Conservation (phyloP, 129 eudicot species). For the Erigeron canadensis region DNA sequence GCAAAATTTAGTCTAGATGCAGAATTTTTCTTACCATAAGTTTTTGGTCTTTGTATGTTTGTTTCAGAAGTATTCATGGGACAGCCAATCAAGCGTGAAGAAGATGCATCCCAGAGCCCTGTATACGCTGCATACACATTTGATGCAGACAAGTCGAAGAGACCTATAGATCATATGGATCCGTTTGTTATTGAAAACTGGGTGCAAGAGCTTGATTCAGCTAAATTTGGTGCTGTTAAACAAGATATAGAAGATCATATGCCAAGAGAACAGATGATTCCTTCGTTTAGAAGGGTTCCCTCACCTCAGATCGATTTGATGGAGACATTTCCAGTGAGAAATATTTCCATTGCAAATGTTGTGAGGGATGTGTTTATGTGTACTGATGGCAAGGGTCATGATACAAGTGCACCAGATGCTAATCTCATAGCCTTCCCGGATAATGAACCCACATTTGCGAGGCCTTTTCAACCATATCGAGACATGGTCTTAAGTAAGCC, state of each 20-base stretch:
- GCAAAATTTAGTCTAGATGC: too few species aligned
- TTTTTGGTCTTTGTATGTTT: background rate
- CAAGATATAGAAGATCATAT: background rate
- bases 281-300: background rate
- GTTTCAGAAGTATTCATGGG: constrained; percentile 1
- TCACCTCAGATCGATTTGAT: background rate
- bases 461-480: constrained; percentile 11
- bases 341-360: background rate
- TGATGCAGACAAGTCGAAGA: background rate
- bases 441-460: background rate
- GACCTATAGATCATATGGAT: background rate
- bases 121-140: background rate
- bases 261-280: background rate
- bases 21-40: background rate
- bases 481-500: background rate
- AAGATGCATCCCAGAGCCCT: background rate
- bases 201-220: background rate
- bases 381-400: constrained; percentile 9
- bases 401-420: constrained; percentile 1
- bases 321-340: background rate
- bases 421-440: background rate
- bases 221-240: background rate
- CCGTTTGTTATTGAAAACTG: background rate
- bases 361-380: constrained; percentile 12
- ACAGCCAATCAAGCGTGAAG: background rate